phyloP scores from a whole-genome alignment of 345 rosid species.

The Citrus unshiu region DNA sequence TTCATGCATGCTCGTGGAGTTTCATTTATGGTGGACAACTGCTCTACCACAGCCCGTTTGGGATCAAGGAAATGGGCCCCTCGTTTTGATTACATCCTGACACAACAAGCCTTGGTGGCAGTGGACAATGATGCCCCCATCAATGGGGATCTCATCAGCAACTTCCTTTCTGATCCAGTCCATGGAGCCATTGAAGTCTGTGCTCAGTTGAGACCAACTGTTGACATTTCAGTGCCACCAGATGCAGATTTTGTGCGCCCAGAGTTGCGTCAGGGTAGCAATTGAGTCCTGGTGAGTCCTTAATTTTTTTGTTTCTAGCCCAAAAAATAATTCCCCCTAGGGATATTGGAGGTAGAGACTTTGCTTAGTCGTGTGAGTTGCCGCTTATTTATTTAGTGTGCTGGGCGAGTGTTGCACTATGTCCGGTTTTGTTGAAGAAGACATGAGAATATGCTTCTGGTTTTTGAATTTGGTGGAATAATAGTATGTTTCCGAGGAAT shows the following conservation, averaged over 20 bases:
- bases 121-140: constrained; percentile 54
- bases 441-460: neutral
- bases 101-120: constrained; percentile 81
- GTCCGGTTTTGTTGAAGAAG: neutral
- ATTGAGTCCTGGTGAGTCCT: constrained; percentile 22
- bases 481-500: too few relatives aligned
- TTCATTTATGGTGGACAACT: constrained; percentile 93
- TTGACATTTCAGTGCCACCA: constrained; percentile 78
- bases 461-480: neutral
- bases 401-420: neutral
- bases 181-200: constrained; percentile 86
- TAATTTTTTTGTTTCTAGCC: neutral
- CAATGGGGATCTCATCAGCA: constrained; percentile 77
- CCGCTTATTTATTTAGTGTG: neutral
- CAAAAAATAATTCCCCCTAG: neutral
- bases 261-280: constrained; percentile 71
- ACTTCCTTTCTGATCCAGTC: constrained; percentile 81
- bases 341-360: neutral
- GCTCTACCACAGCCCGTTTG: constrained; percentile 88
- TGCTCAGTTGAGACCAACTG: constrained; percentile 79
- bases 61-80: constrained; percentile 99
- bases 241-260: constrained; percentile 96
- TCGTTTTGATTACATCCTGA: constrained; percentile 71
- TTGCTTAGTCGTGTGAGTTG: constrained; percentile 7
- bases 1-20: constrained; percentile 98